Percentiles rank a stretch among this genome's conserved stretches.
Evolutionary conservation across 2,329 filamentous ascomycete genomes (phyloP).

Genomic region (Alternaria gaisen): DNA sequence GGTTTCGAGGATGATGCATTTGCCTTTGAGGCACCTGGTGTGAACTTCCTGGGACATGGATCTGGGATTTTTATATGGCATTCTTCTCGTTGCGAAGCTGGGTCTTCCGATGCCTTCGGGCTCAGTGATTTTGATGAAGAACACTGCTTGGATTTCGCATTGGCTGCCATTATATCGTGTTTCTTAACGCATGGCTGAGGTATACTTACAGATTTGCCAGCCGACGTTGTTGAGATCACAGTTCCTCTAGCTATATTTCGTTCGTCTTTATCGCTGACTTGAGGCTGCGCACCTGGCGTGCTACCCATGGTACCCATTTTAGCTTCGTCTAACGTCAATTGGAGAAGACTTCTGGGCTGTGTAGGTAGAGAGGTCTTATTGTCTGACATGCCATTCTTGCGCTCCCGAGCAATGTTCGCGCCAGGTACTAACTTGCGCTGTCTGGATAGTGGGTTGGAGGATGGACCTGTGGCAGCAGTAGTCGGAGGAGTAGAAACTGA

Average conservation of each 20-base stretch:
- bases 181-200: background rate
- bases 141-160: background rate
- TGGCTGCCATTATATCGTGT: background rate
- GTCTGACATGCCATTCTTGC: background rate
- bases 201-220: background rate
- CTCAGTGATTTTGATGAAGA: background rate
- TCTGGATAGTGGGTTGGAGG: background rate
- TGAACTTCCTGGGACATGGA: background rate
- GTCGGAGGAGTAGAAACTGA: background rate
- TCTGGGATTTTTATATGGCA: background rate
- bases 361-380: background rate
- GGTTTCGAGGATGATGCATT: background rate
- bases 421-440: background rate
- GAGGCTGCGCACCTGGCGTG: background rate
- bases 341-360: background rate
- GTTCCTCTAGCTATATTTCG: background rate
- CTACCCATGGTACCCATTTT: background rate
- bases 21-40: background rate
- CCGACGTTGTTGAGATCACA: background rate
- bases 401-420: background rate
- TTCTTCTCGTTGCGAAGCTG: background rate
- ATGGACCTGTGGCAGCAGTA: background rate
- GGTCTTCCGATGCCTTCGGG: background rate
- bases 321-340: background rate
- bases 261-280: background rate